These are phyloP conservation scores for Neurospora sp. DNA, from an alignment of 495 filamentous ascomycete species.

Conservation along the genomic window DNA sequence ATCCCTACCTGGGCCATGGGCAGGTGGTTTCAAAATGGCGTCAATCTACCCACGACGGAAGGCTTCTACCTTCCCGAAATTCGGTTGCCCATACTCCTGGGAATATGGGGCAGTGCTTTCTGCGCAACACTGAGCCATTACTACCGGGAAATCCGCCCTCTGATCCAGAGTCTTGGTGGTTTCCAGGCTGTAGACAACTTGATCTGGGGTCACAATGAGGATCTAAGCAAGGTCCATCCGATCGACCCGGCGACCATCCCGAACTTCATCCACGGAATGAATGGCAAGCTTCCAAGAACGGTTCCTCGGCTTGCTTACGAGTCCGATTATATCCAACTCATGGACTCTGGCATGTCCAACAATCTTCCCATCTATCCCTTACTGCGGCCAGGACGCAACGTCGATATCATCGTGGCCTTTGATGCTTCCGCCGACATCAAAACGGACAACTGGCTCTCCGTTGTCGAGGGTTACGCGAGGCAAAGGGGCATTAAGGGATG, in stretches of 20 bases:
- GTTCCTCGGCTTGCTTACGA: conserved; percentile 65
- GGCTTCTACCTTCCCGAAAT: conserved; percentile 66
- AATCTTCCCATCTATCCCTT: conserved; percentile 94
- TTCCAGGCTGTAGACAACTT: conserved; percentile 74
- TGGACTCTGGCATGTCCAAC: conserved; percentile 98
- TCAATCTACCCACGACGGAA: conserved; percentile 42
- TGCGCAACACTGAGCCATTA: conserved; percentile 93
- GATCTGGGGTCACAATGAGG: conserved; percentile 69
- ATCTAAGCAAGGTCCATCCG: conserved; percentile 81
- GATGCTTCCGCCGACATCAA: conserved; percentile 31
- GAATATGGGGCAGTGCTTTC: conserved; percentile 91
- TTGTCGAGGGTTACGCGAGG: conserved; percentile 81
- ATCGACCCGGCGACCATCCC: conserved; percentile 82
- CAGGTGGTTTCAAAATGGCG: conserved; percentile 64
- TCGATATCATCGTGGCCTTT: conserved; percentile 70
- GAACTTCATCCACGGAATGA: conserved; percentile 76
- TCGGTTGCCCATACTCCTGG: conserved; percentile 70
- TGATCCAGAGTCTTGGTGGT: conserved; percentile 61
- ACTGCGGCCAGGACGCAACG: conserved; percentile 72
- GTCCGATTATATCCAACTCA: conserved; percentile 65
- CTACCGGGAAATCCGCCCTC: conserved; percentile 80
- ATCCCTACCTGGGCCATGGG: conserved; percentile 94
- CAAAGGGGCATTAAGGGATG: conserved; percentile 86
- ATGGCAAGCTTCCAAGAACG: conserved; percentile 57
- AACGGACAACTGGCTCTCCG: conserved; percentile 69